Conservation (phyloP, 2,329 filamentous ascomycete species). For the Camillea tinctor region DNA sequence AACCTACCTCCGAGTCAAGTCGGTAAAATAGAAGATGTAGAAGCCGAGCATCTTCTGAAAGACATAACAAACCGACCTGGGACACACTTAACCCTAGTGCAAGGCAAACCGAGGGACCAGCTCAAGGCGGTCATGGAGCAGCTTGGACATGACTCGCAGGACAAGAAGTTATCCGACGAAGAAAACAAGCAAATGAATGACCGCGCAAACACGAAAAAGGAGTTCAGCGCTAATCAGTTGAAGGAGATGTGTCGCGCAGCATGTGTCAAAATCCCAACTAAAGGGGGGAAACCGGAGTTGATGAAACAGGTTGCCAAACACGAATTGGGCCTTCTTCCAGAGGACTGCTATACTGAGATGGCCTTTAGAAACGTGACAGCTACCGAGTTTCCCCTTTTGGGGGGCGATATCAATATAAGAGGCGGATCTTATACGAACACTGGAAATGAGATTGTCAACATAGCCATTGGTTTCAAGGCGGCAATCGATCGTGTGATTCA, state of each 20-base stretch:
- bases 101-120: too few relatives aligned
- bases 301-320: not conserved
- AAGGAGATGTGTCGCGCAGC: not conserved
- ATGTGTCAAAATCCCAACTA: not conserved
- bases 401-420: not conserved
- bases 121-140: too few relatives aligned
- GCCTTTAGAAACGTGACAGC: not conserved
- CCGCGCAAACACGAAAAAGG: not conserved
- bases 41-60: too few relatives aligned
- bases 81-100: too few relatives aligned
- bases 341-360: not conserved
- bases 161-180: too few relatives aligned
- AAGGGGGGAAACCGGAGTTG: not conserved
- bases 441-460: slow-evolving; percentile 18
- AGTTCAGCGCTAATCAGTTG: too few relatives aligned
- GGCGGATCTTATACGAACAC: slow-evolving; percentile 22
- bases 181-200: not conserved
- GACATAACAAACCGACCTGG: too few relatives aligned
- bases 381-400: slow-evolving; percentile 1
- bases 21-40: too few relatives aligned
- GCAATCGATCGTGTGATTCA: slow-evolving; percentile 15
- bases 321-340: not conserved
- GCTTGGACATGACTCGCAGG: too few relatives aligned
- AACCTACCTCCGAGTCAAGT: too few relatives aligned
- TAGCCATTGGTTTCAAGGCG: slow-evolving; percentile 15